Percentiles rank a stretch among this genome's conserved stretches.
Evolutionary conservation across 176 grass and related monocot species (phyloP).

Genomic region (Carex myosuroides): DNA sequence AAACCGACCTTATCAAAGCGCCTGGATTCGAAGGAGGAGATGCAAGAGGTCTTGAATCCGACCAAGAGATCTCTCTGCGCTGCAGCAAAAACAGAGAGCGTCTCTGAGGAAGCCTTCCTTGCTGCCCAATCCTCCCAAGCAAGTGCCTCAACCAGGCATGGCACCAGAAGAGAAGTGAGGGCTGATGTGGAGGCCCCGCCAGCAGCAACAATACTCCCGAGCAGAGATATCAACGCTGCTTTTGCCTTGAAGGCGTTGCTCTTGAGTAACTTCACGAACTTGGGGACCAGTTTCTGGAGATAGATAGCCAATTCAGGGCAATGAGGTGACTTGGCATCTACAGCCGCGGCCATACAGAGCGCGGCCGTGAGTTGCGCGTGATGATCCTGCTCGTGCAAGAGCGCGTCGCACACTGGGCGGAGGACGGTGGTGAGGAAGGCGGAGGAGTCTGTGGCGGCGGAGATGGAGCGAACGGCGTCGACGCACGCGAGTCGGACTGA

Average conservation of each 20-base stretch:
- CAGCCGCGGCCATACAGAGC: constrained; percentile 49
- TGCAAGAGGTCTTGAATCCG: constrained; percentile 57
- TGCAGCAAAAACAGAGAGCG: constrained; percentile 50
- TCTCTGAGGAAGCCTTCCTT: constrained; percentile 77
- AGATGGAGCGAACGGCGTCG: constrained; percentile 63
- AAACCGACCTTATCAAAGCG: constrained; percentile 75
- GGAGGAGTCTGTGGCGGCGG: constrained; percentile 7
- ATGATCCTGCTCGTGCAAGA: constrained; percentile 94
- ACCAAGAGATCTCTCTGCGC: constrained; percentile 55
- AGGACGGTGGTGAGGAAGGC: constrained; percentile 24
- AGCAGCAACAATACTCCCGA: constrained; percentile 47
- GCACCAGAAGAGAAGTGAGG: constrained; percentile 45
- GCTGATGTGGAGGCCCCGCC: constrained; percentile 44
- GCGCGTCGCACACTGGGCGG: constrained; percentile 40
- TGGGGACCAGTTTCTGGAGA: constrained; percentile 64
- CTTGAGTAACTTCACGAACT: constrained; percentile 77
- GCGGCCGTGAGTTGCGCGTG: constrained; percentile 68
- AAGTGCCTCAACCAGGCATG: constrained; percentile 67
- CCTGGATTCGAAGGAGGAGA: constrained; percentile 73
- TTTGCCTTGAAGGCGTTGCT: constrained; percentile 94
- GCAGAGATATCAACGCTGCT: constrained; percentile 67
- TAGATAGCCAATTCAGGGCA: constrained; percentile 53
- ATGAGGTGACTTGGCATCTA: constrained; percentile 38
- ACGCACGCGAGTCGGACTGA: constrained; percentile 84
- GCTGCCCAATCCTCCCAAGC: constrained; percentile 79